A percentile compares a stretch with the other conserved stretches of the same genome.
Conservation (phyloP, 768 basidiomycete genomes). For the Auricularia cornea region DNA sequence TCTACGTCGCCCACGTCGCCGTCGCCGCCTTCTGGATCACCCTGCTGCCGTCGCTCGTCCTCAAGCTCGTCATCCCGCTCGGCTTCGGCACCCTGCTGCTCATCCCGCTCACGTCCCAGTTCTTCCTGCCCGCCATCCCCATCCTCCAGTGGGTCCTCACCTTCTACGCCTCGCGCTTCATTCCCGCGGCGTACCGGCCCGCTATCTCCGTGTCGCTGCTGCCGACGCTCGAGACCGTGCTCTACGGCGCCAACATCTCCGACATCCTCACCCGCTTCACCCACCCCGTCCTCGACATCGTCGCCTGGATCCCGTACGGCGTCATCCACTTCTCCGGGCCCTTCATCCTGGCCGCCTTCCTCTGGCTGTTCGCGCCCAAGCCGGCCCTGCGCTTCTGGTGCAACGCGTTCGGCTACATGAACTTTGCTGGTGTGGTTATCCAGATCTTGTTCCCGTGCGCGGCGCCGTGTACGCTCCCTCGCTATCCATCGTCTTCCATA, state of each 20-base stretch:
- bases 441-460: constrained; percentile 90
- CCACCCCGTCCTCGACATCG: constrained; percentile 81
- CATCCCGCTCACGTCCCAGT: constrained; percentile 81
- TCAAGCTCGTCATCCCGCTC: constrained; percentile 70
- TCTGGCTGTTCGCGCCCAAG: constrained; percentile 86
- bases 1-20: constrained; percentile 57
- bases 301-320: constrained; percentile 98
- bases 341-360: constrained; percentile 72
- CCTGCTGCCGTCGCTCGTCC: constrained; percentile 68
- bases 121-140: constrained; percentile 83
- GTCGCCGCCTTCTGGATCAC: constrained; percentile 62
- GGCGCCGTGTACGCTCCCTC: constrained; percentile 50
- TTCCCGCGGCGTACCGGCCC: constrained; percentile 69
- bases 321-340: constrained; percentile 83
- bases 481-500: background rate
- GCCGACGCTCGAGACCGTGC: constrained; percentile 87
- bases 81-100: constrained; percentile 62
- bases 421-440: constrained; percentile 74
- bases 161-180: constrained; percentile 82
- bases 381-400: constrained; percentile 79
- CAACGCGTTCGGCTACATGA: constrained; percentile 87
- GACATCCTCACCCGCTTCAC: constrained; percentile 94
- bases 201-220: constrained; percentile 84
- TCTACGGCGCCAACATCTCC: constrained; percentile 96
- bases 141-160: constrained; percentile 79